Evolutionary conservation across 192 early-diverging fungal species (phyloP).

Genomic region (Dimargaris cristalligena): DNA sequence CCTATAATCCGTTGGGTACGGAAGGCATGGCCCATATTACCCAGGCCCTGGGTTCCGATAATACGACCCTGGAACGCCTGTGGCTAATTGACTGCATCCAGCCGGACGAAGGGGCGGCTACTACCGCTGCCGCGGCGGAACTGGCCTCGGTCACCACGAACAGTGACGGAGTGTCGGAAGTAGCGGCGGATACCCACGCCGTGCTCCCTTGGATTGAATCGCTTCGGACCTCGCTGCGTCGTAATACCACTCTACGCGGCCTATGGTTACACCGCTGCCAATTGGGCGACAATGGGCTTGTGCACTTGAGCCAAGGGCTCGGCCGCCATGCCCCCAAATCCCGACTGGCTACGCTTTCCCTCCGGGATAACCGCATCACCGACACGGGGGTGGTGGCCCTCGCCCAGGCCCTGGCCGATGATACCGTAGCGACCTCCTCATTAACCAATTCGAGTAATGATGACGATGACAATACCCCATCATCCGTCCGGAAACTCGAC

Average conservation of each 20-base stretch:
- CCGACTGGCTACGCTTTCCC: not conserved
- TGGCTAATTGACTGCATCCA: not conserved
- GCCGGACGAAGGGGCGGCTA: not conserved
- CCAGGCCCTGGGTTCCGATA: not conserved
- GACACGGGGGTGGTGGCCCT: not conserved
- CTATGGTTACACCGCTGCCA: not conserved
- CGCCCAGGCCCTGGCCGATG: not conserved
- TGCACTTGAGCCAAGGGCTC: not conserved
- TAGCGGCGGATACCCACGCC: no score
- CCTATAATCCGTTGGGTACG: not conserved
- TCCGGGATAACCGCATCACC: constrained; percentile 1
- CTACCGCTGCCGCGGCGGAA: not conserved
- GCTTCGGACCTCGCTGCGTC: not conserved
- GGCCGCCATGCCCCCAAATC: not conserved
- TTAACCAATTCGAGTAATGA: not conserved
- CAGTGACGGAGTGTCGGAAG: no score
- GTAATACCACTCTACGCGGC: not conserved
- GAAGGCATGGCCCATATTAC: not conserved
- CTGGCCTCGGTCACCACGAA: not conserved
- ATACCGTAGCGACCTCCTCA: not conserved
- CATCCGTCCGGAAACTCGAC: not conserved
- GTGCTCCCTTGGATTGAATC: not conserved
- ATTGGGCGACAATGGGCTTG: not conserved
- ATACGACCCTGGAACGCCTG: not conserved
- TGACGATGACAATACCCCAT: no score